Conservation (phyloP, 805 yeast species). For the Yarrowia sp. region DNA sequence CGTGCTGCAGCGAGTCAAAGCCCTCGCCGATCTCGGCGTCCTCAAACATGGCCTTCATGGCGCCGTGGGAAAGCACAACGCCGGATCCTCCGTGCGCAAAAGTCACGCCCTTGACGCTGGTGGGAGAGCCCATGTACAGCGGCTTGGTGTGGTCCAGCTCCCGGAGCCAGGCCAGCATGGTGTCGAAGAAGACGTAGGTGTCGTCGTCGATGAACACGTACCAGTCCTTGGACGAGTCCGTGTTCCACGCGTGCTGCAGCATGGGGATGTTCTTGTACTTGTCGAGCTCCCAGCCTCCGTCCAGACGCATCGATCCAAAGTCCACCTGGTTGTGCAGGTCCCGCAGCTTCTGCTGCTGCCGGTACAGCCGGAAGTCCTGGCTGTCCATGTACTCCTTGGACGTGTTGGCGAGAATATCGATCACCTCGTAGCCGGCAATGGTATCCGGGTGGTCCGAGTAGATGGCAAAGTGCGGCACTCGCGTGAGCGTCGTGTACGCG, state of each 20-base stretch:
- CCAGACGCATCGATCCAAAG: slow-evolving; percentile 26
- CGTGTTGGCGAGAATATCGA: slow-evolving; percentile 37
- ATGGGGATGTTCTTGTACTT: slow-evolving; percentile 42
- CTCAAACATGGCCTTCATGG: slow-evolving; percentile 36
- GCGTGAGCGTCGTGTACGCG: slow-evolving; percentile 38
- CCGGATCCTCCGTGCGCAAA: slow-evolving; percentile 46
- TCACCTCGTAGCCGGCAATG: slow-evolving; percentile 38
- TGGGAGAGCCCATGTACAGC: slow-evolving; percentile 38
- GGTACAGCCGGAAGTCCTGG: slow-evolving; percentile 34
- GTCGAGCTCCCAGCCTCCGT: slow-evolving; percentile 41
- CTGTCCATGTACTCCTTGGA: slow-evolving; percentile 30
- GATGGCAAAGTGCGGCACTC: slow-evolving; percentile 38
- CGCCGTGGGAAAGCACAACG: slow-evolving; percentile 38
- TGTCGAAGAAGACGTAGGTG: slow-evolving; percentile 37
- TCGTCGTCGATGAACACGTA: slow-evolving; percentile 41
- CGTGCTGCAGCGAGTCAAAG: slow-evolving; percentile 23
- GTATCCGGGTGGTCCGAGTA: slow-evolving; percentile 40
- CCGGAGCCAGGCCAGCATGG: slow-evolving; percentile 33
- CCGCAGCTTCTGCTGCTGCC: slow-evolving; percentile 33
- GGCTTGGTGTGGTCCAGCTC: slow-evolving; percentile 35
- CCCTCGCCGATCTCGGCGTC: slow-evolving; percentile 28
- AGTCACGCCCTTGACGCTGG: slow-evolving; percentile 29
- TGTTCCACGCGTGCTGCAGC: slow-evolving; percentile 39
- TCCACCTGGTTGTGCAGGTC: slow-evolving; percentile 34
- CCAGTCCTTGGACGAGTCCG: slow-evolving; percentile 39